Percentiles rank a stretch among this genome's conserved stretches.
These are phyloP conservation scores for Sporisorium reilianum DNA, from an alignment of 1,284 basidiomycete genomes.

Conservation along the genomic window DNA sequence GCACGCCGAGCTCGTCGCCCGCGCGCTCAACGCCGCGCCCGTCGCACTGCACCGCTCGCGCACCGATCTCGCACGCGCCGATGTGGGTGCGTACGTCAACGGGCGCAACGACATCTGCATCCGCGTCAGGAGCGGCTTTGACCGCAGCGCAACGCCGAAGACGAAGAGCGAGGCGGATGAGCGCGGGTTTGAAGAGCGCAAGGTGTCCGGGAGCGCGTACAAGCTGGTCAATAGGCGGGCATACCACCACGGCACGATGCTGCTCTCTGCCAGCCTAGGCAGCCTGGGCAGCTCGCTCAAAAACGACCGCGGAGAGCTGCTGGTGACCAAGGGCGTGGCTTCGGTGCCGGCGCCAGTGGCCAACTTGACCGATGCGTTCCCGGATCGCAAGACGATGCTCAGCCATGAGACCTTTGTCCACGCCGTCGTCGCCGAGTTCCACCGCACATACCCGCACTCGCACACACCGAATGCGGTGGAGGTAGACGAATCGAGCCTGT, in stretches of 20 bases:
- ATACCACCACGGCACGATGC: constrained; percentile 99
- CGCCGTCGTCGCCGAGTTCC: constrained; percentile 81
- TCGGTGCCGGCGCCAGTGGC: constrained; percentile 92
- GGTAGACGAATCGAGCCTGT: constrained; percentile 38
- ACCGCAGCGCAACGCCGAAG: constrained; percentile 70
- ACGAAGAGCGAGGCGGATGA: constrained; percentile 24
- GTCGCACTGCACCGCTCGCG: constrained; percentile 18
- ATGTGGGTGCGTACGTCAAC: constrained; percentile 75
- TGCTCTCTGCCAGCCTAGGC: constrained; percentile 73
- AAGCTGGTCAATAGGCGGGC: constrained; percentile 91
- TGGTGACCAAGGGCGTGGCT: constrained; percentile 84
- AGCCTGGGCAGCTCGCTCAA: constrained; percentile 55
- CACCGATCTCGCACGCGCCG: constrained; percentile 6
- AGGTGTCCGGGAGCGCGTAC: constrained; percentile 98
- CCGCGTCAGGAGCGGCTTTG: constrained; percentile 76
- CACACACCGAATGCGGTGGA: not conserved
- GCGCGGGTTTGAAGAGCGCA: constrained; percentile 40
- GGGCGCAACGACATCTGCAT: constrained; percentile 81
- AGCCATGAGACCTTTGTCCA: constrained; percentile 80
- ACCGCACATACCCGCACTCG: constrained; percentile 73
- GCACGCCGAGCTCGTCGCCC: constrained; percentile 82
- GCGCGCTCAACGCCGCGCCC: constrained; percentile 77
- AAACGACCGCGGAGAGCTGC: constrained; percentile 80
- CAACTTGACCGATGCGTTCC: constrained; percentile 78
- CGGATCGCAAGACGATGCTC: constrained; percentile 65